Evolutionary conservation across 1,284 basidiomycete species (phyloP), one percentile per base, ranked within the genome.

Genomic region (Austroboletus niveus): DNA sequence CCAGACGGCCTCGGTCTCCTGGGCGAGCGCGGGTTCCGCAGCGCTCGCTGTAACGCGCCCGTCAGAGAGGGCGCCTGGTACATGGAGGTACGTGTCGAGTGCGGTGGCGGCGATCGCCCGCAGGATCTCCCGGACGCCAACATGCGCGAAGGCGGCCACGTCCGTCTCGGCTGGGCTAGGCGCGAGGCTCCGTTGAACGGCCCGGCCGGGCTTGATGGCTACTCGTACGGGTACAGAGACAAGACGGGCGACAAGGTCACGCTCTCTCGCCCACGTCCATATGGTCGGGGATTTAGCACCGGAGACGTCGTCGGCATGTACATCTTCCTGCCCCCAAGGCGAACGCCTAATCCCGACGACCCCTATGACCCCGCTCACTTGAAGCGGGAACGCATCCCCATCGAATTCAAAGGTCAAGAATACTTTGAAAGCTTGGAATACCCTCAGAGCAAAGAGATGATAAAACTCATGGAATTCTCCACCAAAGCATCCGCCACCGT

Each of bases 401-500:
- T 99, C 65, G 88, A 92, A 52, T 93, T 94, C 75, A 95, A 95
- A 69, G 92, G 91, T n/a, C 93, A 96, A 69, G 86, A 93, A 56
- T 96, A 97, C 68, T 98, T 98, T 68, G 97, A 99, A 71, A 87
- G 86, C 57, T 78, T 94, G 58, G 96, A 99, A 70, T 98, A 98
- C 68, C 73, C 86, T 2, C 83, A 86, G 52, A 84, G 81, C n/a
- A 96, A 95, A 68, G 97, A 99, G 73, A 99, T 99, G 97, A 80
- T 84, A 27, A 77, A 83, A 30, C 80, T 95, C 55, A 84, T 94
- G 76, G 90, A 92, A 56, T 80, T 78, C 58, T 77, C 79, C 42
- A 78, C 73, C 11, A 87, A 86, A 66, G 70, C 80, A 4, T 76
- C 77, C 8, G 75, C 72, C 51, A 77, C 82, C 6, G 72, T 76